phyloP scores from a whole-genome alignment of 805 yeast species.

The Candida oleophila region DNA sequence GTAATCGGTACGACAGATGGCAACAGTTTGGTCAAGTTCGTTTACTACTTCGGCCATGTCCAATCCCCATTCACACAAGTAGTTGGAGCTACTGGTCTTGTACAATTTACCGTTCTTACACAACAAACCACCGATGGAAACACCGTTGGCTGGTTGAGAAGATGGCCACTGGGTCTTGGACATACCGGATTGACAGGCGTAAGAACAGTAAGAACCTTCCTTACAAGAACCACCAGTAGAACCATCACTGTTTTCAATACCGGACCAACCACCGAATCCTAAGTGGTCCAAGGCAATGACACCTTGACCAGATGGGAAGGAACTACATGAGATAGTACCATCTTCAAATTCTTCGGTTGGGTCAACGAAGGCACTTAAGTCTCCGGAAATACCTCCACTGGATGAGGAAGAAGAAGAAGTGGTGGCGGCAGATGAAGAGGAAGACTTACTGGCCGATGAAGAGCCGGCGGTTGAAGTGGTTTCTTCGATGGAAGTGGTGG shows the following conservation, averaged over 20 bases:
- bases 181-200: constrained; percentile 79
- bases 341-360: constrained; percentile 61
- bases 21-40: constrained; percentile 50
- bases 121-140: constrained; percentile 68
- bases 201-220: constrained; percentile 72
- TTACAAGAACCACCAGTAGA: constrained; percentile 48
- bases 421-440: constrained; percentile 26
- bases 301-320: constrained; percentile 76
- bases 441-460: constrained; percentile 17
- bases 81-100: constrained; percentile 51
- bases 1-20: constrained; percentile 76
- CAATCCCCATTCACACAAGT: constrained; percentile 67
- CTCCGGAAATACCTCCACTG: constrained; percentile 45
- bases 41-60: constrained; percentile 54
- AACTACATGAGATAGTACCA: constrained; percentile 66
- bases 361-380: constrained; percentile 45
- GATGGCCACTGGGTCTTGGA: constrained; percentile 80
- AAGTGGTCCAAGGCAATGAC: constrained; percentile 50
- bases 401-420: constrained; percentile 24
- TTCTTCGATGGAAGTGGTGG: constrained; percentile 7
- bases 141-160: constrained; percentile 64
- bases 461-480: constrained; percentile 17
- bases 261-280: constrained; percentile 44
- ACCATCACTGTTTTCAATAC: constrained; percentile 48
- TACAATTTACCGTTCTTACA: constrained; percentile 64